Conservation (phyloP, 257 asterid genomes). For the Solanum pimpinellifolium region DNA sequence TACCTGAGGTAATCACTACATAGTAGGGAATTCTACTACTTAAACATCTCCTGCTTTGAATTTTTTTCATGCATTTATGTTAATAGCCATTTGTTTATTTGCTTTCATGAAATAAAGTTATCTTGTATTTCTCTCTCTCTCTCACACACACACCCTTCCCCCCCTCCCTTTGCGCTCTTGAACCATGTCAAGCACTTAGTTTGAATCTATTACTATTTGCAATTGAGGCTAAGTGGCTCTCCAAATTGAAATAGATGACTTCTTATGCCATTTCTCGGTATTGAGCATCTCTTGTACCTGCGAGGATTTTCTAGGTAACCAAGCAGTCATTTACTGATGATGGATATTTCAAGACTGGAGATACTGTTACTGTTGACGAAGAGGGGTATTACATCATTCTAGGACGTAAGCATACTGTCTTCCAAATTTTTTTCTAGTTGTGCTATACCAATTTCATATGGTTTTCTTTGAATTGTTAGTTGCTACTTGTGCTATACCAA, state of each 20-base stretch:
- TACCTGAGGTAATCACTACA: constrained; percentile 53
- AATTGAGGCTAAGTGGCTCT: not conserved
- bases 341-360: constrained; percentile 97
- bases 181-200: not conserved
- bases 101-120: not conserved
- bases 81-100: not conserved
- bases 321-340: constrained; percentile 67
- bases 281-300: not conserved
- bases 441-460: not conserved
- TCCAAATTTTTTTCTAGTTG: not conserved
- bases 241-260: not conserved
- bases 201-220: not conserved
- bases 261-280: not conserved
- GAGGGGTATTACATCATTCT: constrained; percentile 90
- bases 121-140: not conserved
- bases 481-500: not conserved
- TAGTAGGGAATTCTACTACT: not conserved
- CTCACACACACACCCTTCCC: too few species aligned
- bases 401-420: constrained; percentile 63
- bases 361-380: constrained; percentile 74
- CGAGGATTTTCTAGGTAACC: constrained; percentile 44
- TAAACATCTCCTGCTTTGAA: not conserved
- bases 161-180: not conserved
- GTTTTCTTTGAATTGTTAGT: not conserved
- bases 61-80: not conserved